phyloP scores from a whole-genome alignment of 176 grass and related monocot genomes.

The Luzula sylvatica region DNA sequence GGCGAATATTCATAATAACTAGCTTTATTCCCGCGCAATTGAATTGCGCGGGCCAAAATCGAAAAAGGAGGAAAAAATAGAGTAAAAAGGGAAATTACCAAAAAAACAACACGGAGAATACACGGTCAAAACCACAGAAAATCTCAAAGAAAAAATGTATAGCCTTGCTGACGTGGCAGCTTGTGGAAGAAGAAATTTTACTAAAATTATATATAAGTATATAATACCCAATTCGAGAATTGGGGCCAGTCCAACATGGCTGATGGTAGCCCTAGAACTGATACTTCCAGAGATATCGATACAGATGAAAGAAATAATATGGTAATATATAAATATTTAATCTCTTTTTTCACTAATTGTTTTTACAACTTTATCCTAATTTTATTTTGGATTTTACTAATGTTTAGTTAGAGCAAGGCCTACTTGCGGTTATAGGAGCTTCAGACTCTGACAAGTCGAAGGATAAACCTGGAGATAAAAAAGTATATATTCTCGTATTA shows the following conservation, averaged over 20 bases:
- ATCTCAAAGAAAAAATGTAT: too few species aligned
- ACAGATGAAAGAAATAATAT: slow-evolving; percentile 41
- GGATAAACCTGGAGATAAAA: slow-evolving; percentile 39
- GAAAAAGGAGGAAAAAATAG: too few species aligned
- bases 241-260: slow-evolving; percentile 44
- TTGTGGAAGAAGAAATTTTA: too few species aligned
- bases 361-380: background rate
- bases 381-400: slow-evolving; percentile 9
- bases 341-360: background rate
- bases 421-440: slow-evolving; percentile 8
- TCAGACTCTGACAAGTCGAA: slow-evolving; percentile 39
- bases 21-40: too few species aligned
- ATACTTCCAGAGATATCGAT: slow-evolving; percentile 63
- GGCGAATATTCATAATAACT: slow-evolving; percentile 8
- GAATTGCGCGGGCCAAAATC: too few species aligned
- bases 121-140: too few species aligned
- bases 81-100: too few species aligned
- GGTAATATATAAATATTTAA: slow-evolving; percentile 26
- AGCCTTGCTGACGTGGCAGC: too few species aligned
- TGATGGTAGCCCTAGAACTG: slow-evolving; percentile 51
- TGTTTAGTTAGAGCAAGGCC: slow-evolving; percentile 50
- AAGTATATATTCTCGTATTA: slow-evolving; percentile 26
- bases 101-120: too few species aligned
- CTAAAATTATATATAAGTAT: too few species aligned
- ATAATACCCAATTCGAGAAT: slow-evolving; percentile 21